Evolutionary conservation across 139 green algal genomes (phyloP), one percentile per base, ranked within the genome.

Genomic region (Trebouxia sp.): DNA sequence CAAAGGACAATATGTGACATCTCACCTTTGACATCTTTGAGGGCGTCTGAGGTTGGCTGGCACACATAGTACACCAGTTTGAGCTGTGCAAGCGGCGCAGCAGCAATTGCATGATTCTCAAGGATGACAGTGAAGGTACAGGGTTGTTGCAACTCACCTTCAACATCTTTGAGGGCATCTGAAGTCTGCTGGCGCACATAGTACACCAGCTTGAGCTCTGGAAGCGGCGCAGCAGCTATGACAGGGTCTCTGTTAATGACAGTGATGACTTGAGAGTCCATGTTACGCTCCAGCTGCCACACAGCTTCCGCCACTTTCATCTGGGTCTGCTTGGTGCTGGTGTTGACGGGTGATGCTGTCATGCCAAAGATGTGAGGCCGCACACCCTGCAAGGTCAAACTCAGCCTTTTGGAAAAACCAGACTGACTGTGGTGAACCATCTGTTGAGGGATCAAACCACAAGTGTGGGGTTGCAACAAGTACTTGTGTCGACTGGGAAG

Each of bases 281-380:
- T 80, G 69, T 88, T 89, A 43, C 70, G 56, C 80, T 92, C 83
- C 32, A 92, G 86, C 70, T 80, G 67, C 1, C 38, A 30, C 0
- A 92, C 81, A 28, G 56, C 66, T 0, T 74, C 67, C 22, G 74
- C 37, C 51, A 89, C 45, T n/a, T 75, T 41, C 24, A 70, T 39
- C 35, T 35, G 45, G 7, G 37, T 43, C 10, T 83, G 55, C 37
- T 51, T 65, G 15, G 35, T 28, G 20, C 56, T 75, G 5, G 82
- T 70, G 43, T 87, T 81, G 5, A 87, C 80, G 6, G 87, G 86
- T 6, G 86, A 87, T 10, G 88, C 88, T 6, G 85, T 92, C 84
- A 92, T 89, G 42, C 88, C 88, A 48, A 92, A 89, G 43, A 92
- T 81, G 65, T 87, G 85, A 0, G 88, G 87, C 5, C 82, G 76